phyloP scores from a whole-genome alignment of 2,329 filamentous ascomycete species.

The Exophiala spinifera region DNA sequence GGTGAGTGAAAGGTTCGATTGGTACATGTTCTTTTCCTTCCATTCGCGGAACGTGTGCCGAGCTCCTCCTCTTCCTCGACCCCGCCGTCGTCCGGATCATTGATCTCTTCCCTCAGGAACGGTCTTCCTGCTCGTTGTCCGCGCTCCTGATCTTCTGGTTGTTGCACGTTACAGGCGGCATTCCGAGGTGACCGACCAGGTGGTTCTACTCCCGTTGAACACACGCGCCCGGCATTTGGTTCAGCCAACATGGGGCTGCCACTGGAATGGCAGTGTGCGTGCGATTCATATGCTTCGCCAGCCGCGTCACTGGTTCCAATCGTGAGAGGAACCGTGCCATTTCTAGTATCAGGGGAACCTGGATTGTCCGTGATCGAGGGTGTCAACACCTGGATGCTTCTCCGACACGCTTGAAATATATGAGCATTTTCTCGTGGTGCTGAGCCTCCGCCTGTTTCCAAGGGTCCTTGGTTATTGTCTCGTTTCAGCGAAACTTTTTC shows the following conservation, averaged over 20 bases:
- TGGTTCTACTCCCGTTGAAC: not conserved
- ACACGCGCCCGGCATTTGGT: not conserved
- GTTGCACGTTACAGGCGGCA: not conserved
- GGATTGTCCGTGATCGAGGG: not conserved
- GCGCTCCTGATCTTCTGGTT: not conserved
- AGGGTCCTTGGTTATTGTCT: not conserved
- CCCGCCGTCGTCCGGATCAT: not conserved
- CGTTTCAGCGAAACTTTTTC: not conserved
- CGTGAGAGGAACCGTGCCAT: not conserved
- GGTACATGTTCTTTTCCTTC: not conserved
- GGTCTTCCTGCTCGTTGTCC: not conserved
- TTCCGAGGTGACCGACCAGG: not conserved
- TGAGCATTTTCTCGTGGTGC: not conserved
- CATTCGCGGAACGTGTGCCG: not conserved
- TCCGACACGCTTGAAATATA: not conserved
- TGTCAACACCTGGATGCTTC: not conserved
- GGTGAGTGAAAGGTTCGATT: not conserved
- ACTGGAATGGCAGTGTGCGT: not conserved
- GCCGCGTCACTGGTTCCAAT: not conserved
- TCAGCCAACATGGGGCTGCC: not conserved
- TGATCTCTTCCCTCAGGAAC: not conserved
- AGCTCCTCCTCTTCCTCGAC: not conserved
- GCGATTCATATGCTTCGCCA: not conserved
- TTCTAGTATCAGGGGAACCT: not conserved
- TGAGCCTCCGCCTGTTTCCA: not conserved